Percentiles rank a stretch among this genome's conserved stretches.
These are phyloP conservation scores for Talaromyces sp. DNA, from an alignment of 2,329 filamentous ascomycete genomes.

Conservation along the genomic window DNA sequence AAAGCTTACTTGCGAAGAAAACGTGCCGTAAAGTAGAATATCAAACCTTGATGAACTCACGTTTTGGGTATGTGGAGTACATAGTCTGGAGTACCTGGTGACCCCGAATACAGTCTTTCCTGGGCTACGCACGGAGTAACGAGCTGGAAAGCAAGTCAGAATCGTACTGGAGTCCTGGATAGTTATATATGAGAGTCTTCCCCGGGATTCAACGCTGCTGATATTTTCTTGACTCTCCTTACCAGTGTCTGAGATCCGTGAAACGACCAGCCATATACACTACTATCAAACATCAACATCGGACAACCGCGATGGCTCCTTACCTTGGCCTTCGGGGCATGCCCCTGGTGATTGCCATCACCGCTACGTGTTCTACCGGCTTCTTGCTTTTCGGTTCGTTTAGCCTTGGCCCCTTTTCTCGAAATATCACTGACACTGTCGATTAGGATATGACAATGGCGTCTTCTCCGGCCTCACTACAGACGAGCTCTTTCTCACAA, in stretches of 20 bases:
- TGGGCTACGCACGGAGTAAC: background rate
- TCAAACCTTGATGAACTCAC: background rate
- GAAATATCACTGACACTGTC: background rate
- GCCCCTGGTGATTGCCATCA: constrained; percentile 19
- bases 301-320: constrained; percentile 12
- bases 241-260: background rate
- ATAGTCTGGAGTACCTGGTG: background rate
- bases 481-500: constrained; percentile 18
- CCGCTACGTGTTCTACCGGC: constrained; percentile 17
- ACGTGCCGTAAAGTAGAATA: background rate
- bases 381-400: constrained; percentile 17
- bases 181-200: background rate
- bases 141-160: too few species aligned
- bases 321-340: constrained; percentile 19
- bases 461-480: constrained; percentile 20
- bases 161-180: background rate
- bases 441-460: constrained; percentile 19
- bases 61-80: background rate
- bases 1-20: background rate
- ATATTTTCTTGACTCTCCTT: background rate
- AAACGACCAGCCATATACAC: background rate
- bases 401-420: background rate
- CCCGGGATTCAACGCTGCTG: background rate
- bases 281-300: background rate
- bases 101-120: background rate